These are phyloP conservation scores for Saccharomycopsis fibuligera DNA, from an alignment of 805 yeast genomes.

Conservation along the genomic window DNA sequence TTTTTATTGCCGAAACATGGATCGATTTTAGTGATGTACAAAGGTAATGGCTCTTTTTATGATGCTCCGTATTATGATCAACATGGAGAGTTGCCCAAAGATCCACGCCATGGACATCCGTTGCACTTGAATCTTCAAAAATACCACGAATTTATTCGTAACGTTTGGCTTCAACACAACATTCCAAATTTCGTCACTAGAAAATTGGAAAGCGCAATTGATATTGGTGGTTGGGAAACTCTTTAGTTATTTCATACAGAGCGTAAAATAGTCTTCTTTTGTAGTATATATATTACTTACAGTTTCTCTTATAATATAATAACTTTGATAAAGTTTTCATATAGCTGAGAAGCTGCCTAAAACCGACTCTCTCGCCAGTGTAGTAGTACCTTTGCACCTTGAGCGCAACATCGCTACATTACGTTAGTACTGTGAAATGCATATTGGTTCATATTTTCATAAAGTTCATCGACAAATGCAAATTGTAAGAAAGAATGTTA, in stretches of 20 bases:
- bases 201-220: conserved; percentile 69
- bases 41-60: conserved; percentile 76
- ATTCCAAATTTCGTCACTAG: conserved; percentile 73
- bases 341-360: too few relatives aligned
- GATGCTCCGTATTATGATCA: conserved; percentile 79
- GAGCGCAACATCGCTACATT: too few relatives aligned
- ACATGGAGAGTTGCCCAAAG: conserved; percentile 85
- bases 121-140: conserved; percentile 54
- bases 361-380: too few relatives aligned
- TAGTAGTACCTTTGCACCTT: too few relatives aligned
- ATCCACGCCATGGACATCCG: conserved; percentile 61
- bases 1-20: conserved; percentile 68
- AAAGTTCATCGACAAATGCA: too few relatives aligned
- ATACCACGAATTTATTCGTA: conserved; percentile 60
- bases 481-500: too few relatives aligned
- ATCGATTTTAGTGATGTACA: conserved; percentile 54
- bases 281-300: too few relatives aligned
- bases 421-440: too few relatives aligned
- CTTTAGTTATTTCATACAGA: too few relatives aligned
- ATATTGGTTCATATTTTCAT: too few relatives aligned
- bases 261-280: neutral
- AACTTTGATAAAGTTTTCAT: too few relatives aligned
- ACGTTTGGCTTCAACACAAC: conserved; percentile 74
- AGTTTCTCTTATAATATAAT: too few relatives aligned
- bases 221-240: conserved; percentile 96